A percentile compares a stretch with the other conserved stretches of the same genome.
These are phyloP conservation scores for Heterobasidion irregulare DNA, from an alignment of 1,284 basidiomycete genomes.

Conservation along the genomic window DNA sequence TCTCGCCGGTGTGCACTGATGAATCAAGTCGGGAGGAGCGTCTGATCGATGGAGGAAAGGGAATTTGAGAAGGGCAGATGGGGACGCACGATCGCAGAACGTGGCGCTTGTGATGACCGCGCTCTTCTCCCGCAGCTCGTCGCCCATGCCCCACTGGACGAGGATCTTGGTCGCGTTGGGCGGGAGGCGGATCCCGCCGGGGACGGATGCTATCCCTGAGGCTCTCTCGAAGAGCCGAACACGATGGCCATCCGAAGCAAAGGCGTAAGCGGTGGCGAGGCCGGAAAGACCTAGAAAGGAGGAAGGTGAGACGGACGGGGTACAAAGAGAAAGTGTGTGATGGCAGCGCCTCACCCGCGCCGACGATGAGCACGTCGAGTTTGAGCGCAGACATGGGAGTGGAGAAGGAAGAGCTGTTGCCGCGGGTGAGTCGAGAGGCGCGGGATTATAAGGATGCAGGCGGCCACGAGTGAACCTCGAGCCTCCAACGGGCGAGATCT, in stretches of 20 bases:
- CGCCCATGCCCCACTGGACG: not conserved
- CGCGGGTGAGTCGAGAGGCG: no score
- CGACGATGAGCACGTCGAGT: not conserved
- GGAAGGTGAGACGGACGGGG: not conserved
- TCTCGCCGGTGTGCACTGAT: not conserved
- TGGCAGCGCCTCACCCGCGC: not conserved
- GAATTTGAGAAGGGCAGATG: no score
- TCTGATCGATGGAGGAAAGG: no score
- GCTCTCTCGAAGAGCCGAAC: not conserved
- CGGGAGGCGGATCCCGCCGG: not conserved
- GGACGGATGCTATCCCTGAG: not conserved
- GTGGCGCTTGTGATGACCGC: not conserved
- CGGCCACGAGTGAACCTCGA: no score
- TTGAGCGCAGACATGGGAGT: not conserved
- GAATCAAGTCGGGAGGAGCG: no score
- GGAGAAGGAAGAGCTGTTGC: no score
- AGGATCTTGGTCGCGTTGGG: not conserved
- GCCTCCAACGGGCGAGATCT: no score
- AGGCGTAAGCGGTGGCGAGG: not conserved
- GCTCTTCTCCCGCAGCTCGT: not conserved
- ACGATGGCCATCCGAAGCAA: not conserved
- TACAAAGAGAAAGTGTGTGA: not conserved
- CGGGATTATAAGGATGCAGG: no score
- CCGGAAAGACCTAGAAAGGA: not conserved
- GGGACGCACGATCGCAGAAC: not conserved